Evolutionary conservation across 2,329 filamentous ascomycete genomes (phyloP).

Genomic region (Fulvia fulva): DNA sequence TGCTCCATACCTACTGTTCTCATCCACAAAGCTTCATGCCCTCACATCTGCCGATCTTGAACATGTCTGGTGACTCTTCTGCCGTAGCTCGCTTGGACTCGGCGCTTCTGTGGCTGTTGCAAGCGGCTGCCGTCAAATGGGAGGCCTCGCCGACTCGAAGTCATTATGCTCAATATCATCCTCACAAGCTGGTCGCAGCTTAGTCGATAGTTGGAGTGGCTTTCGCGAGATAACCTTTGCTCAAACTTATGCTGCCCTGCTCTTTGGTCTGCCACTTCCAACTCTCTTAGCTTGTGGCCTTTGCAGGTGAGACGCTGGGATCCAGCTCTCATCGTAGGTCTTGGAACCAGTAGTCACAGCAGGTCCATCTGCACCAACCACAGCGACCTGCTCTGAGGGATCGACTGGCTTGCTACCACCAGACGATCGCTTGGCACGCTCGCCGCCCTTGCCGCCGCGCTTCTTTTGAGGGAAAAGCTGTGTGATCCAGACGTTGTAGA

Average conservation of each 20-base stretch:
- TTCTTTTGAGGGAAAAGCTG: conserved; percentile 86
- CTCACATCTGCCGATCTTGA: background rate
- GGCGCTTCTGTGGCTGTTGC: background rate
- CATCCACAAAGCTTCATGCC: background rate
- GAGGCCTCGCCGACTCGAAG: background rate
- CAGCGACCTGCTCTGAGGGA: conserved; percentile 53
- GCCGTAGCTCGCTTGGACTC: background rate
- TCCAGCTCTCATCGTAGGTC: conserved; percentile 89
- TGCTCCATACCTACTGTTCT: background rate
- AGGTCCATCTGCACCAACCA: conserved; percentile 67
- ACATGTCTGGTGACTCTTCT: background rate
- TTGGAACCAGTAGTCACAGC: conserved; percentile 66
- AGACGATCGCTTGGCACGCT: conserved; percentile 60
- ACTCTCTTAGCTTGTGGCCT: conserved; percentile 67
- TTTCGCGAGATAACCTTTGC: background rate
- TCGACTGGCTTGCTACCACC: conserved; percentile 67
- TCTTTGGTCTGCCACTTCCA: conserved; percentile 47
- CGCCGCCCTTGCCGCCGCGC: conserved; percentile 57
- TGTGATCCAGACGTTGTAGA: conserved; percentile 97
- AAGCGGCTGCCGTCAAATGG: background rate
- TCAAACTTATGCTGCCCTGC: conserved; percentile 29
- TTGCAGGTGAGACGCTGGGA: conserved; percentile 83
- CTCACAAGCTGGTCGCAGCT: background rate
- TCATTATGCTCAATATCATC: background rate
- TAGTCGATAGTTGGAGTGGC: background rate